phyloP scores from a whole-genome alignment of 768 basidiomycete genomes.

The Megacollybia marginata region DNA sequence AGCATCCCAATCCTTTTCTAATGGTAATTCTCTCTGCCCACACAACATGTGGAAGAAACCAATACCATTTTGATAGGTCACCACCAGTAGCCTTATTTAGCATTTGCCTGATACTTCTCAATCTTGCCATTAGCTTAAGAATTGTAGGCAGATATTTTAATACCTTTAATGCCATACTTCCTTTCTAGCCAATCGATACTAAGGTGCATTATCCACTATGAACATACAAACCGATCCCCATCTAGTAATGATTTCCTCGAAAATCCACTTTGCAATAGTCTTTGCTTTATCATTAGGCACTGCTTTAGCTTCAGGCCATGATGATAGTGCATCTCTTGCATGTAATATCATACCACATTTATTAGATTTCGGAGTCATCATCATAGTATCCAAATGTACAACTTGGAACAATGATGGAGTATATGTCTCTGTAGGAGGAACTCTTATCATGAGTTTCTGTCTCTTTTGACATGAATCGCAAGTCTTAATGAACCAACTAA shows the following conservation, averaged over 20 bases:
- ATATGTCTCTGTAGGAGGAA: slow-evolving; percentile 19
- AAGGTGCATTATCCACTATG: slow-evolving; percentile 23
- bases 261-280: slow-evolving; percentile 16
- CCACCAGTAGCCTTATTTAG: slow-evolving; percentile 3
- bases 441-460: slow-evolving; percentile 14
- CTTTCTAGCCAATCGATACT: not conserved
- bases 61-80: too few species aligned
- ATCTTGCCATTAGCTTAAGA: too few species aligned
- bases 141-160: slow-evolving; percentile 20
- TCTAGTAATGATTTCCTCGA: slow-evolving; percentile 16
- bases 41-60: slow-evolving; percentile 1
- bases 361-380: slow-evolving; percentile 11
- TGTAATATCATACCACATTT: slow-evolving; percentile 18
- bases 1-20: not conserved
- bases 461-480: slow-evolving; percentile 24
- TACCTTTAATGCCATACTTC: slow-evolving; percentile 17
- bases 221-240: slow-evolving; percentile 20
- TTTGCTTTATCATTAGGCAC: slow-evolving; percentile 14
- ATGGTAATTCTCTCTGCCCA: slow-evolving; percentile 5
- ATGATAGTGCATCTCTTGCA: slow-evolving; percentile 14
- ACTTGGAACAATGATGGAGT: too few species aligned
- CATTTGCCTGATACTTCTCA: slow-evolving; percentile 23
- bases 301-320: slow-evolving; percentile 14
- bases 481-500: slow-evolving; percentile 22
- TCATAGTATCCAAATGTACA: slow-evolving; percentile 24